phyloP scores from a whole-genome alignment of 106 monocot genomes.

The Dendrobium nobile region DNA sequence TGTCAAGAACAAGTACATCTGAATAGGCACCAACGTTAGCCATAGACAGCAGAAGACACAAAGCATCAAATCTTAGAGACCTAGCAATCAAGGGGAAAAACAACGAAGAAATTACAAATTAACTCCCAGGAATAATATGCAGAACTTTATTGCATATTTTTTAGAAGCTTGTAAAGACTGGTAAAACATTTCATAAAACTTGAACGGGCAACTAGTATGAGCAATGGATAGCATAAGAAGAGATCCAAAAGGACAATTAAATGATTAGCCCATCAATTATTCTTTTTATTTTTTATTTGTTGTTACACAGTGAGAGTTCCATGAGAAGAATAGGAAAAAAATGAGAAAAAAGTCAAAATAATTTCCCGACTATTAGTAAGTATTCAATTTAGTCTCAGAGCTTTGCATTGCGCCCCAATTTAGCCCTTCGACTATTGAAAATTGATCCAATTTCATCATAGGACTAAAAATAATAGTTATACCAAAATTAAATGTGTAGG shows the following conservation, averaged over 20 bases:
- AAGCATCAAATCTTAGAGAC: constrained; percentile 75
- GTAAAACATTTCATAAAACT: neutral
- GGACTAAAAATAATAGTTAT: too few species aligned
- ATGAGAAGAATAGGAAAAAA: neutral
- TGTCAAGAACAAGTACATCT: constrained; percentile 90
- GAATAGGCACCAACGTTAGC: constrained; percentile 83
- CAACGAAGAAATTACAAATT: neutral
- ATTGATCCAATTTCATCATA: too few species aligned
- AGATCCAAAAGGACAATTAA: neutral
- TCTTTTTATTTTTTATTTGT: neutral
- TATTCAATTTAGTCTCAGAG: too few species aligned
- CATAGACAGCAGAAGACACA: constrained; percentile 82
- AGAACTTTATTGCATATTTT: neutral
- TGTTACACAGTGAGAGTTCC: neutral
- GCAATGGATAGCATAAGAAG: neutral
- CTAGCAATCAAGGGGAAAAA: constrained; percentile 30
- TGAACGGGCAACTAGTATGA: neutral
- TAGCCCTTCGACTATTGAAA: too few species aligned
- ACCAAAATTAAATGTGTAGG: too few species aligned
- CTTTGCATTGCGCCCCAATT: too few species aligned
- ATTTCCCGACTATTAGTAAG: too few species aligned
- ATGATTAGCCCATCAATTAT: neutral
- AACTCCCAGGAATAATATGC: neutral
- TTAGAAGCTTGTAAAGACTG: neutral
- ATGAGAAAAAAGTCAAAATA: too few species aligned